Conservation (phyloP, 1,284 basidiomycete species). For the Schizophyllum amplum region DNA sequence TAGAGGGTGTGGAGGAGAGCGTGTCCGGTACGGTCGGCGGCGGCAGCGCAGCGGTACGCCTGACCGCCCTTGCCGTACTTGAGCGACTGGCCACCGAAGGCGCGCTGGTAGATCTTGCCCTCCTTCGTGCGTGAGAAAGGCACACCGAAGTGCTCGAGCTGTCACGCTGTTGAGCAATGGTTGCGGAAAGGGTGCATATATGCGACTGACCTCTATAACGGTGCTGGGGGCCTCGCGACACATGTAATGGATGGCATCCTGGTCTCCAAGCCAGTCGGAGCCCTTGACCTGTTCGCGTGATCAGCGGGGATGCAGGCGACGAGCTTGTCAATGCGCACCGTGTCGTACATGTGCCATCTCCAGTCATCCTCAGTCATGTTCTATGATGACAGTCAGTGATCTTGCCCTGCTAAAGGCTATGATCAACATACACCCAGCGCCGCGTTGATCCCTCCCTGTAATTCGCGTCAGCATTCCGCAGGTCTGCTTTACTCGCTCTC, state of each 20-base stretch:
- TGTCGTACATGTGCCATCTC: constrained; percentile 99
- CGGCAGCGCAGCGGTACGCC: constrained; percentile 98
- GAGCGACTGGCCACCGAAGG: constrained; percentile 97
- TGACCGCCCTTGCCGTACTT: constrained; percentile 98
- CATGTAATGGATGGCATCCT: constrained; percentile 99
- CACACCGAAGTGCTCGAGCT: constrained; percentile 99
- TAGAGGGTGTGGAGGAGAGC: constrained; percentile 98
- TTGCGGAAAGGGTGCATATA: not conserved
- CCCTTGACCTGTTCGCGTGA: constrained; percentile 74
- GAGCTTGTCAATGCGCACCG: constrained; percentile 41
- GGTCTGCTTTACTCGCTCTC: constrained; percentile 1
- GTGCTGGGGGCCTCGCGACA: constrained; percentile 92
- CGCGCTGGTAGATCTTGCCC: constrained; percentile 99
- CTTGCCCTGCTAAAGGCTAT: not conserved
- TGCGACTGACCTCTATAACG: constrained; percentile 72
- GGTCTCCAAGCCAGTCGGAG: constrained; percentile 99
- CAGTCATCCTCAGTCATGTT: constrained; percentile 99
- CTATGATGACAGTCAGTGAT: constrained; percentile 29
- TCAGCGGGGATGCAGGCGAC: constrained; percentile 11
- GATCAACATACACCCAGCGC: constrained; percentile 75
- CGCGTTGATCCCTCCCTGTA: constrained; percentile 95
- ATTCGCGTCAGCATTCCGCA: constrained; percentile 15
- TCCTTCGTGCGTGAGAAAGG: constrained; percentile 99
- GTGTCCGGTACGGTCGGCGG: constrained; percentile 98
- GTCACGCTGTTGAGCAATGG: constrained; percentile 13